phyloP scores from a whole-genome alignment of 2,329 filamentous ascomycete species.

The Dothideomycetes sp. region DNA sequence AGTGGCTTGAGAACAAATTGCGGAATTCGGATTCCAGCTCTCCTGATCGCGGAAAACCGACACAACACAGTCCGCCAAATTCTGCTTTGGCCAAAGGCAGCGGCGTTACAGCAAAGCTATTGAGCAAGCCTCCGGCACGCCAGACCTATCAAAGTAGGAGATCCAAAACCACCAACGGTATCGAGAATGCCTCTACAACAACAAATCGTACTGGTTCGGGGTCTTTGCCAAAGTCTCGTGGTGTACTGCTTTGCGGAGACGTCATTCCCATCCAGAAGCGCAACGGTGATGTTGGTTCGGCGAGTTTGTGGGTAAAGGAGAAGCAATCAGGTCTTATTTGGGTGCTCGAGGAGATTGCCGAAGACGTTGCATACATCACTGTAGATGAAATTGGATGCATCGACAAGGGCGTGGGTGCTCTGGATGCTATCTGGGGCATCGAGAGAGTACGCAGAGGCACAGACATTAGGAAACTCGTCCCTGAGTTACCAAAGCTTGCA shows the following conservation, averaged over 20 bases:
- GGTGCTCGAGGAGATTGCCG: slow-evolving; percentile 95
- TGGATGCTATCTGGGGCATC: slow-evolving; percentile 77
- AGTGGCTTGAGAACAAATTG: slow-evolving; percentile 84
- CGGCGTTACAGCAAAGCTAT: slow-evolving; percentile 76
- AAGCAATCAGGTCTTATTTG: slow-evolving; percentile 90
- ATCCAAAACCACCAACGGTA: slow-evolving; percentile 57
- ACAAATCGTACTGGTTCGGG: slow-evolving; percentile 50
- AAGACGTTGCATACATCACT: slow-evolving; percentile 72
- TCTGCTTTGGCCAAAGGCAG: slow-evolving; percentile 54
- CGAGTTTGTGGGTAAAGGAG: slow-evolving; percentile 97
- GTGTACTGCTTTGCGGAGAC: slow-evolving; percentile 87
- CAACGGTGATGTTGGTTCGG: slow-evolving; percentile 83
- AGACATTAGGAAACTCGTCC: slow-evolving; percentile 69
- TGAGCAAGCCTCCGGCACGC: slow-evolving; percentile 69
- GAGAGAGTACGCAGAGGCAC: slow-evolving; percentile 57
- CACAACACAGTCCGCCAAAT: slow-evolving; percentile 15
- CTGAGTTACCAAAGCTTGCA: slow-evolving; percentile 68
- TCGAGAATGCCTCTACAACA: slow-evolving; percentile 35
- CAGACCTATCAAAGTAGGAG: slow-evolving; percentile 44
- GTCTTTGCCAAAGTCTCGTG: slow-evolving; percentile 66
- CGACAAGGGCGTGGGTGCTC: slow-evolving; percentile 61
- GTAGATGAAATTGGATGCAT: slow-evolving; percentile 72
- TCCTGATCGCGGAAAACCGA: slow-evolving; percentile 26
- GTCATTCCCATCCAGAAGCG: slow-evolving; percentile 97
- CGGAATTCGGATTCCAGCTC: slow-evolving; percentile 46